Percentiles rank a stretch among this genome's conserved stretches.
These are phyloP conservation scores for Rubroshorea leprosula DNA, from an alignment of 345 rosid genomes.

Conservation along the genomic window DNA sequence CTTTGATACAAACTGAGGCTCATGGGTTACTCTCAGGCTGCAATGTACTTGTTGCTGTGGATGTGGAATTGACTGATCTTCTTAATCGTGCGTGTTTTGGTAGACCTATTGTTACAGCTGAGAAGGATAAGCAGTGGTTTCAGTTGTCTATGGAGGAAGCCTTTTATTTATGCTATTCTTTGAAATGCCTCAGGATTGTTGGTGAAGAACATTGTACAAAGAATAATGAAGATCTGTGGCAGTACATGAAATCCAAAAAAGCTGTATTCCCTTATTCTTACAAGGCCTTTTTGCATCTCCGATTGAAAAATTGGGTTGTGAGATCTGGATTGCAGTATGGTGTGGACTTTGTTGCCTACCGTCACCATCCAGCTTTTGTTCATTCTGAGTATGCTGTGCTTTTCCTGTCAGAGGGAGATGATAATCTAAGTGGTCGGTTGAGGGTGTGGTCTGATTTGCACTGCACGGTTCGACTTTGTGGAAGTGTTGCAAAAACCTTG, in stretches of 20 bases:
- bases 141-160: constrained; percentile 79
- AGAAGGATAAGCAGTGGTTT: constrained; percentile 68
- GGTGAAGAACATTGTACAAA: constrained; percentile 28
- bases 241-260: constrained; percentile 40
- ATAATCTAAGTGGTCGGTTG: constrained; percentile 35
- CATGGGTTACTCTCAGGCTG: constrained; percentile 43
- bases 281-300: constrained; percentile 73
- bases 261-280: constrained; percentile 45
- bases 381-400: constrained; percentile 80
- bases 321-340: constrained; percentile 70
- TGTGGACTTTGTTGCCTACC: constrained; percentile 72
- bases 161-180: constrained; percentile 45
- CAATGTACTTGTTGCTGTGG: constrained; percentile 46
- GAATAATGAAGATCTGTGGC: constrained; percentile 42
- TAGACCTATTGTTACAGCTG: constrained; percentile 40
- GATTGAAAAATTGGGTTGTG: constrained; percentile 70
- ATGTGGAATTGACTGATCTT: constrained; percentile 46
- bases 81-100: constrained; percentile 74
- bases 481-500: constrained; percentile 74
- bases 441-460: constrained; percentile 71
- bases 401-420: constrained; percentile 35
- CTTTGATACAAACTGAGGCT: constrained; percentile 39
- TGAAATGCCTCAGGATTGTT: constrained; percentile 55
- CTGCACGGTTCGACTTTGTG: constrained; percentile 57
- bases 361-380: constrained; percentile 77